These are phyloP conservation scores for Quercus phellos DNA, from an alignment of 331 rosid genomes.

Conservation along the genomic window DNA sequence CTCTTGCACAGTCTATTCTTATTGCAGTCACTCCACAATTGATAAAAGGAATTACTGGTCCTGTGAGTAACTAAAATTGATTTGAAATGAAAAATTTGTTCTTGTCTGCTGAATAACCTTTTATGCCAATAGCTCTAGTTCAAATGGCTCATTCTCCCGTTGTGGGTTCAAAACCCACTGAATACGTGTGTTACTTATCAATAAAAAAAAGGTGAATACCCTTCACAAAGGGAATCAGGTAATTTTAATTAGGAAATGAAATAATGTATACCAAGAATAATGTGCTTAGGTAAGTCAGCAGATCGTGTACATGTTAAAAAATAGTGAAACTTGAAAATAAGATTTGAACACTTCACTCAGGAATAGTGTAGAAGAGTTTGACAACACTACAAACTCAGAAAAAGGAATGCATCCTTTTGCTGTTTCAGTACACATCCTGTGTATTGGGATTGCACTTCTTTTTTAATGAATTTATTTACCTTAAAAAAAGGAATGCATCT, in stretches of 20 bases:
- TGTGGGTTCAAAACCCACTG: too few species aligned
- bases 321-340: too few species aligned
- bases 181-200: too few species aligned
- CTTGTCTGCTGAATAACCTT: too few species aligned
- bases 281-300: not conserved
- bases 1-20: slow-evolving; percentile 88
- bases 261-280: not conserved
- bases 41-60: slow-evolving; percentile 72
- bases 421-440: too few species aligned
- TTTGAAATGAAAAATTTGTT: not conserved
- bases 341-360: not conserved
- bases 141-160: too few species aligned
- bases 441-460: too few species aligned
- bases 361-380: not conserved
- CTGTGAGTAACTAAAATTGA: slow-evolving; percentile 45
- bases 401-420: not conserved
- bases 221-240: not conserved
- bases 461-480: too few species aligned
- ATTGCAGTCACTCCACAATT: slow-evolving; percentile 64
- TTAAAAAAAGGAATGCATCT: too few species aligned
- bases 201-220: not conserved
- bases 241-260: not conserved
- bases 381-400: not conserved
- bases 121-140: too few species aligned
- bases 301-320: not conserved